Evolutionary conservation across 1,284 basidiomycete genomes (phyloP), one percentile per base, ranked within the genome.

Genomic region (Fomes fomentarius): DNA sequence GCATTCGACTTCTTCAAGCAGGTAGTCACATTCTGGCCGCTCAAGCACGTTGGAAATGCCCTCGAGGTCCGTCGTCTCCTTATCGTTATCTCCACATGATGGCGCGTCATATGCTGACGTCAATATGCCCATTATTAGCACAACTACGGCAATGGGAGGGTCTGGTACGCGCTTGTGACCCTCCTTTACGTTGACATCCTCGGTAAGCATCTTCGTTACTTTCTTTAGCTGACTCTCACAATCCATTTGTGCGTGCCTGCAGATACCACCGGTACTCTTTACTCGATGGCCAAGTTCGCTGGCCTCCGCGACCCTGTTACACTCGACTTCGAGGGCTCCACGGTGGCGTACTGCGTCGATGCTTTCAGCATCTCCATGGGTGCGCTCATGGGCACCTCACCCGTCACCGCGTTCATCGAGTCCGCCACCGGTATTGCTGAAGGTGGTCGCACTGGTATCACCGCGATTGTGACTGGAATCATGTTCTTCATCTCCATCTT

Each of bases 221-320:
- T 25, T 24, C 6, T 10, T 11, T 5, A n/a, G 21, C 8, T 37
- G 24, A 8, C 21, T 14, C 28, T 9, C 10, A 34, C 7, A 9
- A 21, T 17, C 7, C 34, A 47, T 19, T 52, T 39, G 1, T 19
- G 9, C 10, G 17, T 24, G 22, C 25, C 15, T 38, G 11, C 53
- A 40, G 68, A 70, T 50, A 70, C 69, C 33, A 70, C 69, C 44
- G 90, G 92, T 66, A 94, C 93, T 2, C 74, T 95, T 11, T 94
- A 94, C 71, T 88, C 93, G 39, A 95, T 96, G 93, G 90, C 93
- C 47, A 92, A 91, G 67, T 94, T 94, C 62, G 92, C 93, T n/a
- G 91, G 91, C 21, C 81, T 96, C 11, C 89, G 91, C 52, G 88
- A 95, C 69, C 89, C 87, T 1, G 81, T 89, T 14, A 94, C 93